Percentiles rank a stretch among this genome's conserved stretches.
These are phyloP conservation scores for Purshia tridentata DNA, from an alignment of 306 rosid species.

Conservation along the genomic window DNA sequence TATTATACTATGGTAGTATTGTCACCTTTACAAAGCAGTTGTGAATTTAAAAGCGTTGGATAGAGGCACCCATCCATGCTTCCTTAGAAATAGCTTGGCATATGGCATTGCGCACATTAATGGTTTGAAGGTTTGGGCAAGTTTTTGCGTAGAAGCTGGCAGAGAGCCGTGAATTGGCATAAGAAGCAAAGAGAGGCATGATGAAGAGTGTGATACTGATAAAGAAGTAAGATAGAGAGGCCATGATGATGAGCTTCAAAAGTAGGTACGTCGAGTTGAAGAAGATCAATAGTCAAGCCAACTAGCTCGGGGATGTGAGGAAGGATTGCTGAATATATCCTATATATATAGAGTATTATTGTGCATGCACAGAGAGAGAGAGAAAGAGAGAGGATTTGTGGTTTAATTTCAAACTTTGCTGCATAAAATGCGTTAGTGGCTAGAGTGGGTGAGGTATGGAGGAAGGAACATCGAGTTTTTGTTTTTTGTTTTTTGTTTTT, in stretches of 20 bases:
- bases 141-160: conserved; percentile 46
- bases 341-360: no score
- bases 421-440: neutral
- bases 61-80: conserved; percentile 63
- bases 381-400: no score
- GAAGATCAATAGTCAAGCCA: neutral
- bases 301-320: conserved; percentile 1
- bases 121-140: conserved; percentile 51
- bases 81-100: conserved; percentile 40
- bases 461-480: no score
- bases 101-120: conserved; percentile 53
- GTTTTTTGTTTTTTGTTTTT: no score
- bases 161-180: conserved; percentile 55
- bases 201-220: conserved; percentile 18
- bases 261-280: neutral
- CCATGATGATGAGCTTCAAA: neutral
- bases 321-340: neutral
- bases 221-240: neutral
- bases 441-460: no score
- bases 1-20: neutral
- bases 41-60: conserved; percentile 83
- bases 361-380: no score
- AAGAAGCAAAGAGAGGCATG: conserved; percentile 31
- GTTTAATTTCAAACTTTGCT: no score
- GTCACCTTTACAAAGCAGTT: conserved; percentile 76